Evolutionary conservation across 805 yeast species (phyloP), one percentile per base, ranked within the genome.

Genomic region (Kazachstania kunashirensis): DNA sequence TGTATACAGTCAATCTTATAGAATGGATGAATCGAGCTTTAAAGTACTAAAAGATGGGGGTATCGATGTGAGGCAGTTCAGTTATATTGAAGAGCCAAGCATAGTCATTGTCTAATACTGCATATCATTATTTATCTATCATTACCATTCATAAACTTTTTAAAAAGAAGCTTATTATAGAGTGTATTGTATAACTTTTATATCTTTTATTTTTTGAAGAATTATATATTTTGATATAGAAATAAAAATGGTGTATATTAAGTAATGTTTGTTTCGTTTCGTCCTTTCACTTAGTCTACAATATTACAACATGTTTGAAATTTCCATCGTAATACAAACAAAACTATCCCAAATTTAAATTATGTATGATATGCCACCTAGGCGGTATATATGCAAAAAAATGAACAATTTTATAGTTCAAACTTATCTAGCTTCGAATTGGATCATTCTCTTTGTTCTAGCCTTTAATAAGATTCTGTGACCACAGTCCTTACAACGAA

Each of bases 401-500:
- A 29, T 11, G 19, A n/a, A 8, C 15, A 29, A 17, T 15, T 29
- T 12, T 11, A n/a, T 29, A 14, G 13, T 18, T 16, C n/a, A 5
- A n/a, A 15, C 16, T 60, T 55, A 80, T 59, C 88, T 74, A 21
- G 89, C 88, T 61, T 80, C 88, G 56, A 80, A 81, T 63, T 81
- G 88, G 36, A 81, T 94, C 94, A 89, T 84, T 69, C 97, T 77
- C 71, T 88, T 84, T 34, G 97, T 89, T 69, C 98, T 81, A 44
- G 96, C 95, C 69, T 92, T 92, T 69, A 89, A 84, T 45, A 92
- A 69, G 42, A 92, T 96, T 67, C 98, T 81, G 67, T 92, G 97
- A 45, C 98, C 98, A 65, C 98, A 92, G 50, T 88, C 95, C 65
- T 86, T 88, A 67, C 98, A 92, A 68, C 97, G 83, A 46, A 92